Evolutionary conservation across 1,284 basidiomycete species (phyloP), one percentile per base, ranked within the genome.

Genomic region (Puccinia novopanici): DNA sequence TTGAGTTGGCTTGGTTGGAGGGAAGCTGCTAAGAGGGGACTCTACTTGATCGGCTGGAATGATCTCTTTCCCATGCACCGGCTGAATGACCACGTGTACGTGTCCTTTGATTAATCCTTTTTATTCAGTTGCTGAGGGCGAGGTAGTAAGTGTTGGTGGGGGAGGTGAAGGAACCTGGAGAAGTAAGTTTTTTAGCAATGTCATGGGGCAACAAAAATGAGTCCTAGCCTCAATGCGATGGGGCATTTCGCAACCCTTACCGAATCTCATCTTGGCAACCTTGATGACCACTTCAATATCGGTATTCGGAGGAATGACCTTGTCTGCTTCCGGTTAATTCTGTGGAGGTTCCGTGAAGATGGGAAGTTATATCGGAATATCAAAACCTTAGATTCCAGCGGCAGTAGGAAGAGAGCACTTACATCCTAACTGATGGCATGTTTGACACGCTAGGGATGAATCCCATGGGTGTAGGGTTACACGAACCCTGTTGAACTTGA

Each of bases 351-450:
- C 27, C 30, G 37, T 50, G 37, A 30, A 48, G 27, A 70, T 27
- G 37, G 45, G 67, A 45, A 8, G 6, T 45, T 45, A 8, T 45
- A 8, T 45, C 15, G 8, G 8, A 57, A 57, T 6, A 9, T 9
- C 6, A 57, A n/a, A n/a, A 30, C 27, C 22, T 6, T n/a, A 57
- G 27, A 22, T 57, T 1, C n/a, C 19, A 42, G 34, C 19, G n/a
- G 74, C 27, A 54, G 30, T 45, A 50, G 15, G 57, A 34, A 10
- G n/a, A 24, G 45, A 15, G 24, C 10, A 45, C 76, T 54, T 57
- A 79, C 76, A 79, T 79, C 48, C 67, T 79, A 19, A 71, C 76
- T 15, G 76, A 70, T 48, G 76, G 76, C 76, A 79, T 79, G 15
- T 79, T 79, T 48, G 55, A 3, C 24, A 55, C 52, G 52, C 48